Evolutionary conservation across 768 basidiomycete species (phyloP).

Genomic region (Trametes maxima): DNA sequence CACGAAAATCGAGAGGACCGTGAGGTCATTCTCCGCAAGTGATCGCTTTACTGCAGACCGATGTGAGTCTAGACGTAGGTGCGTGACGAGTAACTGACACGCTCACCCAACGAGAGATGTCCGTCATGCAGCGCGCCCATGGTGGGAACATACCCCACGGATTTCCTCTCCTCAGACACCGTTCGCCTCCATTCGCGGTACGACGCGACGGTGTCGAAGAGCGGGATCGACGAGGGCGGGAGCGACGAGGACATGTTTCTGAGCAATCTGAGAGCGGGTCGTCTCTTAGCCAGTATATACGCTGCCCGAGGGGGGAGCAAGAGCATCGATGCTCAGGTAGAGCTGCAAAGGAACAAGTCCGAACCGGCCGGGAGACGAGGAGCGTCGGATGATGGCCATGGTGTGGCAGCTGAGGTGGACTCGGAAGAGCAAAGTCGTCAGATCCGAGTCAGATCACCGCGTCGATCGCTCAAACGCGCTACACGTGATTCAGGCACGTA

Average conservation of each 20-base stretch:
- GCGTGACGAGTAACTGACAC: neutral
- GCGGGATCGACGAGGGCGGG: slow-evolving; percentile 40
- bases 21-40: slow-evolving; percentile 76
- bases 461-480: neutral
- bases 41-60: slow-evolving; percentile 67
- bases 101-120: slow-evolving; percentile 83
- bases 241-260: slow-evolving; percentile 21
- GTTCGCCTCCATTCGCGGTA: slow-evolving; percentile 75
- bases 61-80: neutral
- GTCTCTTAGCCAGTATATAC: neutral
- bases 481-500: slow-evolving; percentile 7
- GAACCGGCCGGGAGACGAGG: neutral
- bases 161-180: slow-evolving; percentile 57
- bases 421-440: slow-evolving; percentile 10
- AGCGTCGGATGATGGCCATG: neutral
- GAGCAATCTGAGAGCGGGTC: neutral
- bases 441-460: slow-evolving; percentile 12
- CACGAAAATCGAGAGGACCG: slow-evolving; percentile 94
- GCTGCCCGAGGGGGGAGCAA: neutral
- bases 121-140: slow-evolving; percentile 98
- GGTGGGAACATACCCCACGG: slow-evolving; percentile 94
- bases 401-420: neutral
- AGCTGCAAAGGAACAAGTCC: neutral
- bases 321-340: neutral
- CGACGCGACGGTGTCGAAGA: slow-evolving; percentile 60